Conservation (phyloP, 306 rosid genomes). For the Pueraria montana region DNA sequence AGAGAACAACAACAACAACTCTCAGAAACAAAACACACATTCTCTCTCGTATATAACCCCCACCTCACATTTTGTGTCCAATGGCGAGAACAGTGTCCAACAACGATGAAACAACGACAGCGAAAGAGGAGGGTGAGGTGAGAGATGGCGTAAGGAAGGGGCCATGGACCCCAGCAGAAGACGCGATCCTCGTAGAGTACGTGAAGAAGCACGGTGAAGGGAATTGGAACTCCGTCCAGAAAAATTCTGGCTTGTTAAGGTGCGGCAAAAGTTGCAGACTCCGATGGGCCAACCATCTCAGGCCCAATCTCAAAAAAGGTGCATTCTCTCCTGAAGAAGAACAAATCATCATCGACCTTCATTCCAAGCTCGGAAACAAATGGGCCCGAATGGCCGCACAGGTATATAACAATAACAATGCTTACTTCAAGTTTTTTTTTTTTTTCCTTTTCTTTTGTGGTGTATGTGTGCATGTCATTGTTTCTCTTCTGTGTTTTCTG, state of each 20-base stretch:
- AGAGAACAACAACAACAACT: conserved; percentile 31
- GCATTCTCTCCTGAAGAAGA: conserved; percentile 73
- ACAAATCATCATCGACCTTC: conserved; percentile 70
- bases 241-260: conserved; percentile 67
- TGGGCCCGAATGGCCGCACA: conserved; percentile 95
- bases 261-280: conserved; percentile 94
- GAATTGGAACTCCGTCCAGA: conserved; percentile 86
- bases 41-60: not conserved
- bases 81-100: conserved; percentile 39
- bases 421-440: not conserved
- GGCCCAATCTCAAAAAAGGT: conserved; percentile 86
- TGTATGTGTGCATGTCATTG: not conserved
- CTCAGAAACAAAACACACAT: conserved; percentile 2
- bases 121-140: conserved; percentile 21
- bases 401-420: conserved; percentile 44
- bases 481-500: not conserved
- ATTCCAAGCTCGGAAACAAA: conserved; percentile 84
- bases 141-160: conserved; percentile 65
- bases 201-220: conserved; percentile 82
- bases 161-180: conserved; percentile 85
- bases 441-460: not conserved
- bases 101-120: not conserved
- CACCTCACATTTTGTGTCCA: not conserved
- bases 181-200: conserved; percentile 67
- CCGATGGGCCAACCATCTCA: conserved; percentile 89